Evolutionary conservation across 345 rosid genomes (phyloP), one percentile per base, ranked within the genome.

Genomic region (Brassica incana): DNA sequence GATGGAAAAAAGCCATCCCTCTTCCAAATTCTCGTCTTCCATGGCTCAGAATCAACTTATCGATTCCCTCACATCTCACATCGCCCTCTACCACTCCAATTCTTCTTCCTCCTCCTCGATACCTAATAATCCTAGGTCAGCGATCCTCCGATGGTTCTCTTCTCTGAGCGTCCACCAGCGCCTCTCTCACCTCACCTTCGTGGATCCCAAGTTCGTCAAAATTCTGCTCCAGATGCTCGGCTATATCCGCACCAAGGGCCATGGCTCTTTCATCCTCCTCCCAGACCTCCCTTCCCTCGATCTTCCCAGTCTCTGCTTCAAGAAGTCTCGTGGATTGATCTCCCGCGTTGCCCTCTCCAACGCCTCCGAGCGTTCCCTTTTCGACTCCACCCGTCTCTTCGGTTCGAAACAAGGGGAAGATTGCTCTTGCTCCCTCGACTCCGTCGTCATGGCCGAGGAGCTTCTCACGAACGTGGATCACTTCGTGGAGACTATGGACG

Each of bases 11-110:
- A 48, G 60, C n/a, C 38, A 65, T 52, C 73, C 43, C 40, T 61
- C 72, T 29, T 8, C 33, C 6, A 74, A 74, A 50, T 38, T 58
- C 11, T 15, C 81, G 72, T 81, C 92, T 27, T 67, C 78, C 76
- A 80, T 85, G 89, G 77, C 90, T 74, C 86, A 83, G 80, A 84
- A 84, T 78, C 88, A 90, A 69, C 82, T 92, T 52, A 75, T 95
- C 20, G 97, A 89, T 82, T 89, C 92, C 5, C 94, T 95, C 73
- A 91, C 97, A 32, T 81, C 95, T 64, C 99, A 95, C 85, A 91
- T 95, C 82, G 88, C 99, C 36, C 97, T 95, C 75, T 92, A 91
- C 83, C 81, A 92, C 72, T 85, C 92, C 62, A 83, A 76, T 23
- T 82, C 93, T 23, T 67, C 87, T 14, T 72, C 69, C 7, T 61